A percentile compares a stretch with the other conserved stretches of the same genome.
These are phyloP conservation scores for Nicotiana otophora DNA, from an alignment of 257 asterid species.

Conservation along the genomic window DNA sequence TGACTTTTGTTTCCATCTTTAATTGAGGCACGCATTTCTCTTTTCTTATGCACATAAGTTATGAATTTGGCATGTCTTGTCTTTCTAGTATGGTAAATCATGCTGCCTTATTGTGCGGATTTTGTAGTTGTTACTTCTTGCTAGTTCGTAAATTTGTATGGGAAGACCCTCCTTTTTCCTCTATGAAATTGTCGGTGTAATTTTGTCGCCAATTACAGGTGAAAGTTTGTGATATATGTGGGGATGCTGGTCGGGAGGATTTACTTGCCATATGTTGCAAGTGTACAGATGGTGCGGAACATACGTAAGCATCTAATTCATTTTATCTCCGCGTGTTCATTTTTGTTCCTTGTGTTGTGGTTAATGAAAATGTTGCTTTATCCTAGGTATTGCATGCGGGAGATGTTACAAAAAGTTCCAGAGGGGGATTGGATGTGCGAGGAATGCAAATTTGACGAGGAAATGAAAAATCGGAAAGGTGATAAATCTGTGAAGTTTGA, in stretches of 20 bases:
- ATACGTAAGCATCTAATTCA: conserved; percentile 52
- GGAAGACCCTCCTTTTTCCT: not conserved
- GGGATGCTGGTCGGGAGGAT: conserved; percentile 92
- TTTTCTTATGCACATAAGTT: not conserved
- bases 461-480: conserved; percentile 34
- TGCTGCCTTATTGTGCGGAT: not conserved
- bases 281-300: conserved; percentile 97
- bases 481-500: conserved; percentile 36
- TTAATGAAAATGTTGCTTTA: conserved; percentile 19
- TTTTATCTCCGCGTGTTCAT: not conserved
- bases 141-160: not conserved
- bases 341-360: conserved; percentile 3
- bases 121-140: not conserved
- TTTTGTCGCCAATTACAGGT: conserved; percentile 47
- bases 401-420: conserved; percentile 62
- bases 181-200: not conserved
- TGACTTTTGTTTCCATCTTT: not conserved
- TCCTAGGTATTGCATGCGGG: conserved; percentile 87
- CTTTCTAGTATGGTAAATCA: not conserved
- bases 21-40: not conserved
- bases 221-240: conserved; percentile 95
- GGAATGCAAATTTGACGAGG: conserved; percentile 64
- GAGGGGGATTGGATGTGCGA: conserved; percentile 91
- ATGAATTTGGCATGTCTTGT: not conserved
- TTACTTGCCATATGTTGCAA: conserved; percentile 79